Evolutionary conservation across 352 stramenopile genomes (phyloP).

Genomic region (Lagenidium giganteum): DNA sequence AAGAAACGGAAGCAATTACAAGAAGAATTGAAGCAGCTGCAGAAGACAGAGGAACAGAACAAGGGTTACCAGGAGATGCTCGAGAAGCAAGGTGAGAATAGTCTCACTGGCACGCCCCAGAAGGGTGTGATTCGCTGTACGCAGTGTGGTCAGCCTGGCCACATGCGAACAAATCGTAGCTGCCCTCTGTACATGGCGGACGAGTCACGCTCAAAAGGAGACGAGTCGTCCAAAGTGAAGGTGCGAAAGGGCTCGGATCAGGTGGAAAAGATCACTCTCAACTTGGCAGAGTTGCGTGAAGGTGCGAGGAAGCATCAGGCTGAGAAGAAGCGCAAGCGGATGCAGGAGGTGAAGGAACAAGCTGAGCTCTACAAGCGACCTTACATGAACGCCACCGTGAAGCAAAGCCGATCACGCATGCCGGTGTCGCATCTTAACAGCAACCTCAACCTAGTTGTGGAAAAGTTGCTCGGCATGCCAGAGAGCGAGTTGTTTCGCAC

Average conservation of each 20-base stretch:
- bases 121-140: constrained; percentile 78
- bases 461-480: constrained; percentile 64
- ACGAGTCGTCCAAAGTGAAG: constrained; percentile 62
- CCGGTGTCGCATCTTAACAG: constrained; percentile 69
- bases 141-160: constrained; percentile 67
- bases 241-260: constrained; percentile 34
- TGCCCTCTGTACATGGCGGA: constrained; percentile 82
- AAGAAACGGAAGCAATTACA: constrained; percentile 81
- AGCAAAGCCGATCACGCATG: constrained; percentile 73
- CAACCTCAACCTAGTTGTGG: constrained; percentile 56
- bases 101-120: constrained; percentile 23
- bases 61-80: constrained; percentile 82
- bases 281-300: constrained; percentile 67
- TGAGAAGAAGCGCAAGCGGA: constrained; percentile 78
- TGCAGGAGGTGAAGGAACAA: constrained; percentile 68
- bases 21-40: constrained; percentile 80
- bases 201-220: constrained; percentile 30
- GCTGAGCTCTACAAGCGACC: constrained; percentile 77
- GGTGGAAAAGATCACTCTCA: constrained; percentile 64
- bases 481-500: constrained; percentile 74
- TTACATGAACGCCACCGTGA: constrained; percentile 66
- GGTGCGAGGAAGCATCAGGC: constrained; percentile 68
- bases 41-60: constrained; percentile 80
- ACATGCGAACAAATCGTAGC: constrained; percentile 83
- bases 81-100: constrained; percentile 61